Evolutionary conservation across 306 rosid species (phyloP), one percentile per base, ranked within the genome.

Genomic region (Casuarina glauca): DNA sequence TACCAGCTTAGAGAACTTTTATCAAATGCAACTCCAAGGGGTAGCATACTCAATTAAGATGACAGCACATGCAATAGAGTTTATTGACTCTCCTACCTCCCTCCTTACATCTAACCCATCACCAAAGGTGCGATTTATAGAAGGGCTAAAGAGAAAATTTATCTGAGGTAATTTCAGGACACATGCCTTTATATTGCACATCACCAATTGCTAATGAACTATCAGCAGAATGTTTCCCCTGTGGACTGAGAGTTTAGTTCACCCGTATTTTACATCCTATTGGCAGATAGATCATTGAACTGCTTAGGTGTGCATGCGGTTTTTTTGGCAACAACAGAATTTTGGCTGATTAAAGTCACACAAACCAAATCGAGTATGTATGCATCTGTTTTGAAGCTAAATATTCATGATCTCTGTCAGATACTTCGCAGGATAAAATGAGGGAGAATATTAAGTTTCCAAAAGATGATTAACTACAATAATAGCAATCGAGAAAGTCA

Each of bases 401-500:
- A 38, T 63, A 13, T 38, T 38, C 69, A 63, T 2, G 60, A 54
- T 63, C 17, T 38, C 38, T 63, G 19, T 45, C 69, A 13, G 69
- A 63, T 38, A 63, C 38, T 36, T 38, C 69, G 6, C 15, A 38
- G 69, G 69, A 63, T 16, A 5, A 39, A 38, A 20, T 41, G 16
- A 70, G 49, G 57, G 26, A 20, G 43, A 72, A 35, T 11, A 38
- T 32, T 38, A 9, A 35, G n/a, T 35, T 51, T 41, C 43, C 60
- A 20, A 36, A 15, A 52, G 38, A 6, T 51, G 32, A 36, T 50
- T 19, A 55, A 39, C 43, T 45, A 55, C 41, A 12, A 54, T 17
- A 53, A 62, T 60, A 6, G 63, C 45, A 72, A 74, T 57, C 2
- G 50, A 60, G 74, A 51, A 80, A 45, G 62, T n/a, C 36, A 66